phyloP scores from a whole-genome alignment of 2,329 filamentous ascomycete species.

The Escovopsis sp. region DNA sequence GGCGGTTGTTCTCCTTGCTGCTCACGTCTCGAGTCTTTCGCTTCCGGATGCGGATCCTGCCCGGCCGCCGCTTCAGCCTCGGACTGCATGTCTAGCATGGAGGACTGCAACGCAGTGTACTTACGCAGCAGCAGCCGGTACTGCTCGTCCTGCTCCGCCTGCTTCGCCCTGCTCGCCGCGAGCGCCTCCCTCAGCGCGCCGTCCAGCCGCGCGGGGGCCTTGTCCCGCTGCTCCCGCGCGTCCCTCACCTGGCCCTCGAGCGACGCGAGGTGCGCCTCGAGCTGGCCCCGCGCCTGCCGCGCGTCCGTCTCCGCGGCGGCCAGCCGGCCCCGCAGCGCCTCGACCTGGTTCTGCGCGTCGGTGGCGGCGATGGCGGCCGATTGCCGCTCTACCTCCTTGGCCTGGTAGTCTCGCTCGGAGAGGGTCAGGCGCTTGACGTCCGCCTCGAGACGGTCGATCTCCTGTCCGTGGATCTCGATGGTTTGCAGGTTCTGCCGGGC shows the following conservation, averaged over 20 bases:
- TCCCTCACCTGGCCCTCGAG: conserved; percentile 31
- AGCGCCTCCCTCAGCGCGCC: conserved; percentile 29
- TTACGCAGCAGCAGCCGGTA: conserved; percentile 33
- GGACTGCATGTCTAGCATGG: conserved; percentile 31
- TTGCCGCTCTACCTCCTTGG: conserved; percentile 45
- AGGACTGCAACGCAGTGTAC: conserved; percentile 35
- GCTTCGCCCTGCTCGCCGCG: conserved; percentile 36
- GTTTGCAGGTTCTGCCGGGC: conserved; percentile 48
- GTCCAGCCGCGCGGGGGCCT: conserved; percentile 15
- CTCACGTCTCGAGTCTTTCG: too few species aligned
- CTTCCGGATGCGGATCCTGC: conserved; percentile 7
- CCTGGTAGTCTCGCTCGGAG: conserved; percentile 47
- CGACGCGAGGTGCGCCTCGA: conserved; percentile 31
- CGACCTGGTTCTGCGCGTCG: conserved; percentile 41
- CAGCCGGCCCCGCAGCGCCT: conserved; percentile 44
- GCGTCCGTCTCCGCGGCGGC: conserved; percentile 32
- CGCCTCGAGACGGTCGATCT: conserved; percentile 42
- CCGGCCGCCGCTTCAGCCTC: conserved; percentile 9
- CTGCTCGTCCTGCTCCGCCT: conserved; percentile 37
- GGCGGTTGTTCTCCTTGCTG: too few species aligned
- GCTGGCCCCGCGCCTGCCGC: conserved; percentile 25
- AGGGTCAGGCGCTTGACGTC: conserved; percentile 46
- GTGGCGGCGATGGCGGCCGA: conserved; percentile 41
- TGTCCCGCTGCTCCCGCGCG: conserved; percentile 15
- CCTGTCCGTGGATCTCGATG: conserved; percentile 43